phyloP scores from a whole-genome alignment of 2,329 filamentous ascomycete genomes.

The Aspergillus viridinutans region DNA sequence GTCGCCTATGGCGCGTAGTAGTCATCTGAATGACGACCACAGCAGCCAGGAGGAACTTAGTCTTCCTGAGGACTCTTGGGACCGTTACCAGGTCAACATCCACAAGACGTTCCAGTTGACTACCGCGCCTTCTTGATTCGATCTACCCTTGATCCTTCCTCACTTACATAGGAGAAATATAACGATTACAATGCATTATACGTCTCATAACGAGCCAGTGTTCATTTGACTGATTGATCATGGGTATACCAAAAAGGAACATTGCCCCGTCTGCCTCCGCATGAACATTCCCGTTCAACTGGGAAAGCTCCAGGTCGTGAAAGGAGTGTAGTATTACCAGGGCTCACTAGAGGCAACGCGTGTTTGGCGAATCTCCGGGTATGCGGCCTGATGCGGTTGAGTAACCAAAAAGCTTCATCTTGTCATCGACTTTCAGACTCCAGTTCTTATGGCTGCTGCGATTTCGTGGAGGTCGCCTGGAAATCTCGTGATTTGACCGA shows the following conservation, averaged over 20 bases:
- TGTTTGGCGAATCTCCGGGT: not conserved
- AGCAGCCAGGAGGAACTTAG: conserved; percentile 23
- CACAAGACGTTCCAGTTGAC: not conserved
- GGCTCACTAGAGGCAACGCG: not conserved
- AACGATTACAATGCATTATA: not conserved
- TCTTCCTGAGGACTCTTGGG: not conserved
- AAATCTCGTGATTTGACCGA: not conserved
- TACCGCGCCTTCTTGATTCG: not conserved
- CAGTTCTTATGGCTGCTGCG: not conserved
- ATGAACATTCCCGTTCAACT: too few species aligned
- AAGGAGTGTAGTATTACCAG: not conserved
- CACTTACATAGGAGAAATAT: not conserved
- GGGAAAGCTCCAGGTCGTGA: too few species aligned
- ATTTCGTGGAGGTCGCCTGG: not conserved
- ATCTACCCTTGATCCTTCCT: not conserved
- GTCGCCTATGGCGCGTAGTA: conserved; percentile 6
- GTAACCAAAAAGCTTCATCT: not conserved
- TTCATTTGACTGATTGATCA: too few species aligned
- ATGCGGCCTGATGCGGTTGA: not conserved
- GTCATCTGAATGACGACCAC: not conserved
- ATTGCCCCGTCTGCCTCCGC: too few species aligned
- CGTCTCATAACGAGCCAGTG: not conserved
- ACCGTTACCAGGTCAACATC: not conserved
- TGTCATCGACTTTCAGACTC: not conserved
- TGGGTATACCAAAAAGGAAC: too few species aligned